Percentiles rank a stretch among this genome's conserved stretches.
Conservation (phyloP, 306 rosid species). For the Vachellia collinsii region DNA sequence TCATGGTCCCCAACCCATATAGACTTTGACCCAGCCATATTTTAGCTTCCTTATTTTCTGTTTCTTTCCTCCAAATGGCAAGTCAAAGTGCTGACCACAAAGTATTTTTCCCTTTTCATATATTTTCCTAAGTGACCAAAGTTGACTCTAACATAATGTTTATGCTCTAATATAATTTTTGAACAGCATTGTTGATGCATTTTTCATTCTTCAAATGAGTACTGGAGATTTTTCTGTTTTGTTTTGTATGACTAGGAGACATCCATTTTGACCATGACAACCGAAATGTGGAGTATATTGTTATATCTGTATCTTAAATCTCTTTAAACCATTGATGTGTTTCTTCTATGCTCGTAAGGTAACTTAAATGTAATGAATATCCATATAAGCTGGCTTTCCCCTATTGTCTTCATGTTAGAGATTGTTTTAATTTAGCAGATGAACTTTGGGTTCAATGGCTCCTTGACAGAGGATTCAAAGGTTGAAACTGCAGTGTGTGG, state of each 20-base stretch:
- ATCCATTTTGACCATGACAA: neutral
- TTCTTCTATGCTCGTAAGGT: neutral
- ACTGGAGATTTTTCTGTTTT: neutral
- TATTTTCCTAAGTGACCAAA: no score
- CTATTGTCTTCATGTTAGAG: neutral
- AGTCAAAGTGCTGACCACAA: no score
- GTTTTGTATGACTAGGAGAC: neutral
- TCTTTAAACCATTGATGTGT: neutral
- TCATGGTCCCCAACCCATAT: no score
- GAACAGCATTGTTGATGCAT: neutral
- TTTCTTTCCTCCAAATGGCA: no score
- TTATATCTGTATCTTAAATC: neutral
- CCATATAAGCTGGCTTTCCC: neutral
- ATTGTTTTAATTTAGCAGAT: conserved; percentile 1
- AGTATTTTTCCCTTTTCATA: no score
- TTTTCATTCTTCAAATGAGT: neutral
- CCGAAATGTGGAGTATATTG: neutral
- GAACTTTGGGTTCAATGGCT: neutral
- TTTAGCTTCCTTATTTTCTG: no score
- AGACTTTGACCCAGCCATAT: no score
- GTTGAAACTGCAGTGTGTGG: neutral
- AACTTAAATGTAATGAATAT: neutral
- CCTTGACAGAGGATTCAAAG: neutral
- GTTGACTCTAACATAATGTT: neutral
- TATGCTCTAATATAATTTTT: neutral